These are phyloP conservation scores for Pestalotiopsis sp. DNA, from an alignment of 2,329 filamentous ascomycete species.

Conservation along the genomic window DNA sequence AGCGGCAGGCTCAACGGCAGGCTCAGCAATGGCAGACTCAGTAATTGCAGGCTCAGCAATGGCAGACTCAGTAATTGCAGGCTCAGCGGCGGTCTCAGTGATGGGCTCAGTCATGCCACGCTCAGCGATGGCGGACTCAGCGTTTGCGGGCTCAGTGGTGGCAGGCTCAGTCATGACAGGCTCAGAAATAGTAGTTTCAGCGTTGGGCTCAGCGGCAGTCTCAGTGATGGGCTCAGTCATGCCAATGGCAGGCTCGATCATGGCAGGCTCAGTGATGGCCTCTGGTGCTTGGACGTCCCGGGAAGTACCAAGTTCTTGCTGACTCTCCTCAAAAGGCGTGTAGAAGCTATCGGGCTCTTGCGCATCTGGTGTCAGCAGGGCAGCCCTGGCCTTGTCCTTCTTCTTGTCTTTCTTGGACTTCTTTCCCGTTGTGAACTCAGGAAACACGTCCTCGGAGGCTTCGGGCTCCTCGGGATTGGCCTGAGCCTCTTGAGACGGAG, in stretches of 20 bases:
- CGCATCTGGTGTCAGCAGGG: conserved; percentile 20
- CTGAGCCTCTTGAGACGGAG: no score
- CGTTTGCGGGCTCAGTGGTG: background rate
- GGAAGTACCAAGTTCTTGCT: background rate
- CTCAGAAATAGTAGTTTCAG: no score
- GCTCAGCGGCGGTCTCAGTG: background rate
- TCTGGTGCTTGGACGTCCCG: background rate
- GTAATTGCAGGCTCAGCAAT: background rate
- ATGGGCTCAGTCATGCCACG: no score
- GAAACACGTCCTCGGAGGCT: conserved; percentile 23
- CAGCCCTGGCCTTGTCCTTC: conserved; percentile 34
- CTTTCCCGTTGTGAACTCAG: conserved; percentile 25
- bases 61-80: background rate
- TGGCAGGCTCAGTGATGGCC: background rate
- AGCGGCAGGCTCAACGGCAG: no score
- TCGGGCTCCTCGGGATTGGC: conserved; percentile 21
- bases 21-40: background rate
- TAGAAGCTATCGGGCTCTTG: conserved; percentile 18
- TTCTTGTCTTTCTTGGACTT: conserved; percentile 24
- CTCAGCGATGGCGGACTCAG: background rate
- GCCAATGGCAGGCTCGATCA: no score
- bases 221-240: no score
- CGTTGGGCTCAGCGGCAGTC: no score
- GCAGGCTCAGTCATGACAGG: no score
- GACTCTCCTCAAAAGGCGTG: conserved; percentile 3